Evolutionary conservation across 768 basidiomycete species (phyloP).

Genomic region (Trametes villosa): DNA sequence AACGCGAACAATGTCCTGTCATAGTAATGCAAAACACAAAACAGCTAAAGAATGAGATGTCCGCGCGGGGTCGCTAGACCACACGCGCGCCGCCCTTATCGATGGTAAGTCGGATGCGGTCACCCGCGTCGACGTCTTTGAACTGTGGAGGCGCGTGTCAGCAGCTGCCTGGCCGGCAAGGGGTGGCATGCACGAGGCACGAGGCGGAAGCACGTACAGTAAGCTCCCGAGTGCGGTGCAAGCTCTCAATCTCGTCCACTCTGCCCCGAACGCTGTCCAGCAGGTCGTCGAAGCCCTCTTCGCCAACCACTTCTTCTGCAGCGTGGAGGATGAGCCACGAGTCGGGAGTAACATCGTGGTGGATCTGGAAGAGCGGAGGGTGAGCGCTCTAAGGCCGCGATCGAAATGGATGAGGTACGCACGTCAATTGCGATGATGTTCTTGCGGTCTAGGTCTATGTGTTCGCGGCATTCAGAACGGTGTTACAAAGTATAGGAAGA

Average conservation of each 20-base stretch:
- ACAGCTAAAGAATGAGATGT: slow-evolving; percentile 5
- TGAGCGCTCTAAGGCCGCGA: not conserved
- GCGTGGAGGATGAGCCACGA: slow-evolving; percentile 78
- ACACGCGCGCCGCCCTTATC: slow-evolving; percentile 57
- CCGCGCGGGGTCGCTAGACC: slow-evolving; percentile 30
- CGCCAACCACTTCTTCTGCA: slow-evolving; percentile 68
- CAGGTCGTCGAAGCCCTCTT: slow-evolving; percentile 80
- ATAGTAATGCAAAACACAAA: not conserved
- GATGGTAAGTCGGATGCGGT: slow-evolving; percentile 52
- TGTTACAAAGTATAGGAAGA: not conserved
- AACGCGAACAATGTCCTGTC: not conserved
- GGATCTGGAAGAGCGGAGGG: slow-evolving; percentile 46
- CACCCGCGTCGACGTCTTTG: slow-evolving; percentile 44
- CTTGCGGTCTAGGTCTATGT: slow-evolving; percentile 61
- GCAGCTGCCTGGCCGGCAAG: not conserved
- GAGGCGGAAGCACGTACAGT: slow-evolving; percentile 51
- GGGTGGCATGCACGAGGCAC: not conserved
- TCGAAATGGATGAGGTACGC: slow-evolving; percentile 29
- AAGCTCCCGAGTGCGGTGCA: slow-evolving; percentile 78
- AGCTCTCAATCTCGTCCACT: slow-evolving; percentile 85
- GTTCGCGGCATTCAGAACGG: not conserved
- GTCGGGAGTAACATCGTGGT: slow-evolving; percentile 80
- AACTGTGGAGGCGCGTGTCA: slow-evolving; percentile 35
- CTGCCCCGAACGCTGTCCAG: slow-evolving; percentile 73
- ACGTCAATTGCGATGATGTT: slow-evolving; percentile 85